Evolutionary conservation across 75 land plant species (phyloP), one percentile per base, ranked within the genome.

Genomic region (Pinus taeda): DNA sequence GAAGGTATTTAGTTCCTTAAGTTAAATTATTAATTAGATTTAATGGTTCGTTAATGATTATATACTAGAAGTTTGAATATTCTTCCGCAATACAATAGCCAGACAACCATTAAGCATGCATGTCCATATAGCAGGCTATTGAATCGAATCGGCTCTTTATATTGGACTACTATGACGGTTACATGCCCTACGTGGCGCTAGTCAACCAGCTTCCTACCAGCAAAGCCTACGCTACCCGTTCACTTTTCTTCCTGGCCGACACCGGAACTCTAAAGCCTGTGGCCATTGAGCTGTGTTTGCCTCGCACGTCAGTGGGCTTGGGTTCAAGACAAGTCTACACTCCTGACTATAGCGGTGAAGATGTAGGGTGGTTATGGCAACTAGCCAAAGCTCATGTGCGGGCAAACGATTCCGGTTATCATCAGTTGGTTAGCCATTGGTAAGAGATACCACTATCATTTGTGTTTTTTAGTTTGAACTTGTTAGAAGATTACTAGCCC

Each of bases 391-490:
- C 89, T 69, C 85, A 93, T 76, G 93, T 79, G 17, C 73, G 79
- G 15, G 83, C 78, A 6, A 87, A 88, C 75, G 92, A 93, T 75
- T 75, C 91, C 13, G 88, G 87, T 14, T 55, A 73, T 58, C 95
- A 93, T 77, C 91, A 88, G 66, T 78, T 90, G 15, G 72, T 85
- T 55, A 86, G 87, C 76, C 93, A 93, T 79, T 90, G 87, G 93
- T 88, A 82, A 53, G n/a, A 6, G 9, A 7, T 61, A 18, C 6
- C 33, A 33, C 0, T 33, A 33, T 33, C 33, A 33, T 33, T 33
- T 33, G 33, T 33, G 33, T 33, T 33, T 33, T 33, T 33, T 0
- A 33, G 33, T 33, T 33, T 33, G 33, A 33, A 33, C 33, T 33
- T 33, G 33, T 33, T 33, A 33, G 2, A 33, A 2, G 33, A 33